phyloP scores from a whole-genome alignment of 768 basidiomycete species.

The Leccinum subtestaceum region DNA sequence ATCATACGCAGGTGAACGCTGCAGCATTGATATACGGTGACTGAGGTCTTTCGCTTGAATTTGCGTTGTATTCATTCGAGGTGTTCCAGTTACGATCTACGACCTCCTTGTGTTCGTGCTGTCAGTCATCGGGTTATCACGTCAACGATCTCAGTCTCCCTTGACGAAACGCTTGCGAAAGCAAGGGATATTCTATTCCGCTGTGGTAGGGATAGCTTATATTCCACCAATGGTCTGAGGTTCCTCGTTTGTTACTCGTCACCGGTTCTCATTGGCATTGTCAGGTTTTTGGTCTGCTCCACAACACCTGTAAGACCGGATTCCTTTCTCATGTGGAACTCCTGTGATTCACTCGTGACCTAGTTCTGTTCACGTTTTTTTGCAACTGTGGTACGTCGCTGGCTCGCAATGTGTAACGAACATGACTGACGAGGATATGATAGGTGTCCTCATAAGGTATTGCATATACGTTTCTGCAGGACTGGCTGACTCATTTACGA shows the following conservation, averaged over 20 bases:
- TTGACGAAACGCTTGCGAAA: conserved; percentile 14
- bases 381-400: conserved; percentile 5
- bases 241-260: background rate
- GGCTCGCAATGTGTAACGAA: background rate
- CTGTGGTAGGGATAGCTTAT: conserved; percentile 11
- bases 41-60: background rate
- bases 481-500: background rate
- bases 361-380: background rate
- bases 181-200: conserved; percentile 21
- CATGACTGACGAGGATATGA: background rate
- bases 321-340: background rate
- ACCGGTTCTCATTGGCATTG: background rate
- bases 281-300: conserved; percentile 9
- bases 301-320: conserved; percentile 3
- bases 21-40: conserved; percentile 15
- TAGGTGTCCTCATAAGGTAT: conserved; percentile 15
- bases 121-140: conserved; percentile 15
- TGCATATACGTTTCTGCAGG: background rate
- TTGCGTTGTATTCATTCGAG: background rate
- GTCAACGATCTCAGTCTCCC: conserved; percentile 6
- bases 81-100: conserved; percentile 12
- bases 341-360: background rate
- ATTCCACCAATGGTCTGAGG: conserved; percentile 11
- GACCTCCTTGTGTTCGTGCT: conserved; percentile 22
- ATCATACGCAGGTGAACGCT: background rate